Conservation (phyloP, 2,329 filamentous ascomycete genomes). For the Ilyonectria robusta region DNA sequence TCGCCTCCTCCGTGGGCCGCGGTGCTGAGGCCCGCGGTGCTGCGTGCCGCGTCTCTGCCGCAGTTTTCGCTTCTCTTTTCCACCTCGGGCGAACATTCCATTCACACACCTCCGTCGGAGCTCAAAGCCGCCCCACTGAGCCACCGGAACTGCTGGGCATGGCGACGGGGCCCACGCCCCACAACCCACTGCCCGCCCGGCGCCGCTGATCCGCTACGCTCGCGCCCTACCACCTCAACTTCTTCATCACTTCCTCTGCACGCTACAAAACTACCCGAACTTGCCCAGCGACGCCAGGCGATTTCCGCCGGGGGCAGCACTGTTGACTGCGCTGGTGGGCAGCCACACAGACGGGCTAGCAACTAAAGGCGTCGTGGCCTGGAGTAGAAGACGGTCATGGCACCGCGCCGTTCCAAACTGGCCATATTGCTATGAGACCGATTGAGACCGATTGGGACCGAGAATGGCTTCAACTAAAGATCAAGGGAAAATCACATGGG, state of each 20-base stretch:
- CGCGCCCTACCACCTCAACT: neutral
- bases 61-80: slow-evolving; percentile 16
- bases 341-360: slow-evolving; percentile 12
- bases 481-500: neutral
- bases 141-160: slow-evolving; percentile 23
- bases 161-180: slow-evolving; percentile 17
- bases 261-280: slow-evolving; percentile 26
- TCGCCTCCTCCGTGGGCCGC: slow-evolving; percentile 5
- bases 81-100: slow-evolving; percentile 29
- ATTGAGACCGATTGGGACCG: neutral
- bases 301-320: neutral
- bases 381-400: slow-evolving; percentile 18
- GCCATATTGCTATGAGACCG: neutral
- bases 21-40: neutral
- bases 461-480: neutral
- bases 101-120: slow-evolving; percentile 20
- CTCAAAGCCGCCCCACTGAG: slow-evolving; percentile 27
- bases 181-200: slow-evolving; percentile 14
- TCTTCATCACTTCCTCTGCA: slow-evolving; percentile 1
- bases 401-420: neutral
- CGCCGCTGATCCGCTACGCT: slow-evolving; percentile 1
- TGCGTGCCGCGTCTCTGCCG: neutral
- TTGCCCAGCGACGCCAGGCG: slow-evolving; percentile 11
- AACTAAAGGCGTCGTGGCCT: slow-evolving; percentile 1
- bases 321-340: slow-evolving; percentile 8